Evolutionary conservation across 768 basidiomycete genomes (phyloP), one percentile per base, ranked within the genome.

Genomic region (Amanita fuliginea): DNA sequence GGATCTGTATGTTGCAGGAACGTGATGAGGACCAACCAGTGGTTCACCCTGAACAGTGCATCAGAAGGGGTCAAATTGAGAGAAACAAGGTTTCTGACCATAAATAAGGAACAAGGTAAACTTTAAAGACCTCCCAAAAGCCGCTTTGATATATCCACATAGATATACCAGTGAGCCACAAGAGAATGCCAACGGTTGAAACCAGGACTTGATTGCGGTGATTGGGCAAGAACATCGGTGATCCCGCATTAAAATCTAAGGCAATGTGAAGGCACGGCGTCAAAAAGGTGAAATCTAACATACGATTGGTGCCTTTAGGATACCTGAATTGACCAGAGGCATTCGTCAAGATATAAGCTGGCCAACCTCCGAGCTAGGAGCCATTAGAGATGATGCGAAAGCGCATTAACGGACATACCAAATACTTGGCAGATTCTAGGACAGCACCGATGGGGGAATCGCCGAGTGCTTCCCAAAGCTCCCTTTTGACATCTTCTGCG

Each of bases 1-100:
- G 94, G 91, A 68, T 97, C 95, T 58, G 95, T 97, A 73, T 99
- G 95, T 71, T 99, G 95, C 45, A 97, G 75, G 85, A 91, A 97
- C 16, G 93, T 96, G 71, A 97, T 96, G 58, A 92, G 60, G 51
- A 97, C 90, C 47, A 97, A 76, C 93, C 93, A 96, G 74, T 92
- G 89, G 73, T 90, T 90, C 47, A 85, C 80, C 81, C 78, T 83
- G 52, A 0, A 47, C 37, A 36, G 9, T n/a, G n/a, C 40, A 35
- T 39, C 19, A 39, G 53, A 3, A 35, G 6, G 16, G 24, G 13
- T 22, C 4, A 9, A 40, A 42, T 26, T 11, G 32, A 42, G 22
- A 16, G 16, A 1, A 40, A 14, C 28, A 52, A 46, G 13, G 32
- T 7, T 43, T 48, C 10, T 16, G 46, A 74, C 86, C 87, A 91